Conservation (phyloP, 192 early-diverging fungal genomes). For the Backusella mclennaniae region DNA sequence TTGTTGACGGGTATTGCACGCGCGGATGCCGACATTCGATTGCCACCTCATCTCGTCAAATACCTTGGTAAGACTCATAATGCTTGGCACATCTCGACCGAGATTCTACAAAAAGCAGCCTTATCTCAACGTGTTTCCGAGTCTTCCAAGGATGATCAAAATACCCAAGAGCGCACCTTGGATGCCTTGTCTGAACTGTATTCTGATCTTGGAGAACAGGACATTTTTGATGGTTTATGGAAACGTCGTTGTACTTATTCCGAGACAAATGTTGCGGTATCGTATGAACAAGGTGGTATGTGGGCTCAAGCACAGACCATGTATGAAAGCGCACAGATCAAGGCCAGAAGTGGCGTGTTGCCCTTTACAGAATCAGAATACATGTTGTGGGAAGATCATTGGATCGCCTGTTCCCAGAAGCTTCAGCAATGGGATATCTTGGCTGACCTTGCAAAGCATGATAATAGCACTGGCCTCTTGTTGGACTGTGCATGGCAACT, state of each 20-base stretch:
- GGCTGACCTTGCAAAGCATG: constrained; percentile 87
- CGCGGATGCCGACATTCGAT: constrained; percentile 66
- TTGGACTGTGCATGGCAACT: constrained; percentile 93
- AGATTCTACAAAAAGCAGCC: constrained; percentile 76
- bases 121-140: constrained; percentile 40
- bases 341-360: constrained; percentile 80
- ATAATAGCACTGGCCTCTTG: constrained; percentile 82
- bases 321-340: constrained; percentile 92
- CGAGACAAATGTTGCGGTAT: constrained; percentile 96
- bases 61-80: constrained; percentile 91
- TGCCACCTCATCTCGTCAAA: constrained; percentile 93
- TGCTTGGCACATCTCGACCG: constrained; percentile 88
- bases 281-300: constrained; percentile 91
- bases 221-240: constrained; percentile 94
- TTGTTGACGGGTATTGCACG: constrained; percentile 83
- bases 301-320: constrained; percentile 90
- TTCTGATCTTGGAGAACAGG: constrained; percentile 76
- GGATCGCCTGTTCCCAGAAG: constrained; percentile 86
- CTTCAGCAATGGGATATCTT: constrained; percentile 99
- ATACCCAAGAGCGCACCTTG: constrained; percentile 82
- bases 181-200: constrained; percentile 92
- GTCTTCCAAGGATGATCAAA: constrained; percentile 79
- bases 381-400: constrained; percentile 96
- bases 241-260: constrained; percentile 80
- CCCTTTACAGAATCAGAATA: constrained; percentile 96